phyloP scores from a whole-genome alignment of 208 protist species.

The Trypanosoma lewisi region DNA sequence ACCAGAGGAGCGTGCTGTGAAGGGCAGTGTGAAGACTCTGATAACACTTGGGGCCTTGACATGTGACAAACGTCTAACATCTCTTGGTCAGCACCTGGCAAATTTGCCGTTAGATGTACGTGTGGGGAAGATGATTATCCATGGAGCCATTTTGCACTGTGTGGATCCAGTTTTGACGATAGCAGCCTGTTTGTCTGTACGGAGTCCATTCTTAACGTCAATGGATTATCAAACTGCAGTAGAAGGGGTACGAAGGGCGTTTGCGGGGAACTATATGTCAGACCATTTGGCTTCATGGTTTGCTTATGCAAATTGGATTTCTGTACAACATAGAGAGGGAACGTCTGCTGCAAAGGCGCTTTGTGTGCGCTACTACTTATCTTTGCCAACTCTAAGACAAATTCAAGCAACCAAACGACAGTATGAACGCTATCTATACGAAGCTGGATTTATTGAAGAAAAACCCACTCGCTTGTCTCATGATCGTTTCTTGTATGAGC shows the following conservation, averaged over 20 bases:
- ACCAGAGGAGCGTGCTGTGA: constrained; percentile 76
- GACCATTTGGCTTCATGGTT: constrained; percentile 90
- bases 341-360: constrained; percentile 50
- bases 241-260: constrained; percentile 65
- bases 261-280: constrained; percentile 69
- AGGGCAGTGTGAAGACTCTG: constrained; percentile 85
- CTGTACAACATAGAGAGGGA: constrained; percentile 43
- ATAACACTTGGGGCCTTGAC: constrained; percentile 84
- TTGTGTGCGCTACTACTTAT: constrained; percentile 85
- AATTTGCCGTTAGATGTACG: constrained; percentile 90
- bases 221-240: constrained; percentile 90
- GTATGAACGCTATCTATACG: constrained; percentile 90
- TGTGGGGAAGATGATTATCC: constrained; percentile 96
- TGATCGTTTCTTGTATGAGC: constrained; percentile 58
- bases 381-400: constrained; percentile 65
- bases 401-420: constrained; percentile 91
- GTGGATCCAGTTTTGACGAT: constrained; percentile 96
- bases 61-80: constrained; percentile 82
- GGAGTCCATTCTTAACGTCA: constrained; percentile 89
- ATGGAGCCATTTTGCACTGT: constrained; percentile 93
- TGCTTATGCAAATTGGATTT: constrained; percentile 82
- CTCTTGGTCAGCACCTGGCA: constrained; percentile 89
- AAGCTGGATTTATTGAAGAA: constrained; percentile 87
- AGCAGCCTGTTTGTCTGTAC: constrained; percentile 85
- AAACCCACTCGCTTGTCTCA: constrained; percentile 18